phyloP scores from a whole-genome alignment of 2,329 filamentous ascomycete species.

The Colletotrichum abscissum region DNA sequence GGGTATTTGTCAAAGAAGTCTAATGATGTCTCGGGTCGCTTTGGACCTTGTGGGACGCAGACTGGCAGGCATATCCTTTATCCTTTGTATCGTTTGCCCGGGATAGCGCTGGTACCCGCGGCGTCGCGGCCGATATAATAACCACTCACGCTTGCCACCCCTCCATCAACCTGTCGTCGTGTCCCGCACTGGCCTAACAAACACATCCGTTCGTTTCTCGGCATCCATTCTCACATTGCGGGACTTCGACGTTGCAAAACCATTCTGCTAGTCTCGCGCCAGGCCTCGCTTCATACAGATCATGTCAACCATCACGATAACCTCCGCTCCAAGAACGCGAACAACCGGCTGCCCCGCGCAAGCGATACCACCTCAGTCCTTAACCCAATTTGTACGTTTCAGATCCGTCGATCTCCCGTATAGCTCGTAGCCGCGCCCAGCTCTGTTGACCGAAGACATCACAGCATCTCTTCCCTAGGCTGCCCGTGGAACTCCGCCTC shows the following conservation, averaged over 20 bases:
- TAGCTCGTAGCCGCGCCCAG: background rate
- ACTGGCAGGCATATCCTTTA: slow-evolving; percentile 34
- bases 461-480: slow-evolving; percentile 54
- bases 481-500: slow-evolving; percentile 59
- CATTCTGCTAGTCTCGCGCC: background rate
- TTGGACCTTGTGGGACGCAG: slow-evolving; percentile 12
- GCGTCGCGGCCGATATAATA: slow-evolving; percentile 31
- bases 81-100: slow-evolving; percentile 32
- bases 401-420: slow-evolving; percentile 30
- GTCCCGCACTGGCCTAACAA: slow-evolving; percentile 23
- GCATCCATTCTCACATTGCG: background rate
- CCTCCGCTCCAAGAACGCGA: background rate
- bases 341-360: slow-evolving; percentile 2
- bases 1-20: slow-evolving; percentile 36
- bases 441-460: slow-evolving; percentile 18
- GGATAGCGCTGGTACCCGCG: slow-evolving; percentile 26
- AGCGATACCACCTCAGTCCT: slow-evolving; percentile 10
- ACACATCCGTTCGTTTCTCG: background rate
- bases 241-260: background rate
- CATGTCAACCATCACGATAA: slow-evolving; percentile 17
- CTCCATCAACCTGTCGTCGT: slow-evolving; percentile 6
- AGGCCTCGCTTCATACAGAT: background rate
- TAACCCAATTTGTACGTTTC: slow-evolving; percentile 33
- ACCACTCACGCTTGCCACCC: slow-evolving; percentile 25
- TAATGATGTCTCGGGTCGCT: slow-evolving; percentile 33